Evolutionary conservation across 192 early-diverging fungal genomes (phyloP).

Genomic region (Coemansia asiatica): DNA sequence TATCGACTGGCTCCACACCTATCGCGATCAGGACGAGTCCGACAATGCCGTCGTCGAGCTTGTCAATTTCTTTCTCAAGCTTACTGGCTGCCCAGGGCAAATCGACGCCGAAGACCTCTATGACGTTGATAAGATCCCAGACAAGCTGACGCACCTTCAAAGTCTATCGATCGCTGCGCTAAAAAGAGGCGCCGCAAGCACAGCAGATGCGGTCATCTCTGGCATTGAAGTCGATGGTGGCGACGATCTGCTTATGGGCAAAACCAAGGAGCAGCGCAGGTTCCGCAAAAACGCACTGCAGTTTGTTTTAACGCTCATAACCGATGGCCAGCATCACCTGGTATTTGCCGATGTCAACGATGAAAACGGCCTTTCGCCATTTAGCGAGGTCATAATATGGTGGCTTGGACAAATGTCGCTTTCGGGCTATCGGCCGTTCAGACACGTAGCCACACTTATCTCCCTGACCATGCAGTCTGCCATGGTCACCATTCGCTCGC

Average conservation of each 20-base stretch:
- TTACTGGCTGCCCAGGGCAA: conserved; percentile 58
- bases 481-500: conserved; percentile 69
- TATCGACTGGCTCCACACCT: conserved; percentile 72
- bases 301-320: conserved; percentile 64
- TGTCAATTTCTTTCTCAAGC: conserved; percentile 68
- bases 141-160: conserved; percentile 61
- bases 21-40: conserved; percentile 48
- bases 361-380: conserved; percentile 39
- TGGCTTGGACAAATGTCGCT: conserved; percentile 74
- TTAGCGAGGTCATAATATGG: conserved; percentile 60
- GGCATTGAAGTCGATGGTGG: conserved; percentile 35
- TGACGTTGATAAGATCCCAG: conserved; percentile 58
- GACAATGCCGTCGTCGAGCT: conserved; percentile 64
- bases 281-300: conserved; percentile 67
- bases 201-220: neutral
- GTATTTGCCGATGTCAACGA: conserved; percentile 60
- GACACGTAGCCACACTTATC: conserved; percentile 81
- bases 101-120: conserved; percentile 57
- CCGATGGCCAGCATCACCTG: conserved; percentile 61
- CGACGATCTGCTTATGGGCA: conserved; percentile 81
- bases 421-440: conserved; percentile 81
- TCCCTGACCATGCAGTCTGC: conserved; percentile 66
- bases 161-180: conserved; percentile 29
- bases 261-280: conserved; percentile 62
- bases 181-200: conserved; percentile 14